Evolutionary conservation across 1,139 yeast species (phyloP), one percentile per base, ranked within the genome.

Genomic region (Pichia sp.): DNA sequence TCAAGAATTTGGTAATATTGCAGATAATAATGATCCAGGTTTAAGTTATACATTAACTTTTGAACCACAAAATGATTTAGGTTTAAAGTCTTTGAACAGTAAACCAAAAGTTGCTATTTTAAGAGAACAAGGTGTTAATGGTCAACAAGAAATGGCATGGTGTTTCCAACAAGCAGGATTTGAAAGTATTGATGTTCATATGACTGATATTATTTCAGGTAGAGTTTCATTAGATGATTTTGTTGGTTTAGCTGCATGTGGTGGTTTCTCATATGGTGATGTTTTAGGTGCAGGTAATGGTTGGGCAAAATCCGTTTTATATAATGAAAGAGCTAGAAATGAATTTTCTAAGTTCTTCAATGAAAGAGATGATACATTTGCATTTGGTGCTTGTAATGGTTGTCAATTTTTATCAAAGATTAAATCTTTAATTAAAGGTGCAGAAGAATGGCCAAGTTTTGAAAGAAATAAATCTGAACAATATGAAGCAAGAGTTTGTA

Each of bases 361-460:
- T 58, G 85, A 80, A 47, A 82, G 98, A 67, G 69, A 71, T 25
- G 95, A 92, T 61, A 92, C 98, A 1, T 94, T 94, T 71, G 96
- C 97, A n/a, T 80, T 92, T 59, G 99, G 98, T 66, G 96, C 96
- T 40, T 94, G 99, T 74, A 94, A 94, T 63, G 99, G 99, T 50
- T 94, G 99, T 70, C 99, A 94, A 68, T 94, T 94, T 71, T 70
- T 92, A 61, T 82, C 96, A 51, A 82, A 92, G 68, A 78, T 94
- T 53, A 86, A 89, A 56, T 82, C 78, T 54, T 75, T 94, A 59
- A 87, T 94, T 52, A 97, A 97, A 30, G 98, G 97, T 42, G 84
- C 97, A 51, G 95, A 85, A 55, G 72, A 80, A 71, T 94, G 99
- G 99, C 99, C 99, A 50, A 76, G 87, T 12, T 94, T 94, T 62